Conservation (phyloP, 768 basidiomycete species). For the Fistulinella prunicolor region DNA sequence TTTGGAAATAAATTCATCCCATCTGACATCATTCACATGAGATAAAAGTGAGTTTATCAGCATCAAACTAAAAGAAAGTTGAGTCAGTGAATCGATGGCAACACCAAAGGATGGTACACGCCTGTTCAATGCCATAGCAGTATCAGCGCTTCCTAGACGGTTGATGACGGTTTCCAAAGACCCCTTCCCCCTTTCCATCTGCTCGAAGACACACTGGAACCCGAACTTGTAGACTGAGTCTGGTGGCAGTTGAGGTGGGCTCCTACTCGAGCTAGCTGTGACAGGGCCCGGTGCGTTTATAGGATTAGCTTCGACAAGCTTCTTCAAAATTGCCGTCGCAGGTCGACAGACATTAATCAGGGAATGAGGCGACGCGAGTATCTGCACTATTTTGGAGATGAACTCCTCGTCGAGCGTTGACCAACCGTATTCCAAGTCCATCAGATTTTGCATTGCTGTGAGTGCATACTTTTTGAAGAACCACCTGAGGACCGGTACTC, state of each 20-base stretch:
- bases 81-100: conserved; percentile 3
- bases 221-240: conserved; percentile 82
- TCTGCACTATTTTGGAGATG: conserved; percentile 74
- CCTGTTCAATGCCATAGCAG: conserved; percentile 84
- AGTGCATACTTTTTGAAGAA: conserved; percentile 64
- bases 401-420: conserved; percentile 66
- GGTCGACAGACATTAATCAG: conserved; percentile 90
- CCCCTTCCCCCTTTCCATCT: conserved; percentile 70
- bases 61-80: conserved; percentile 63
- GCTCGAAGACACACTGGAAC: conserved; percentile 78
- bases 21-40: conserved; percentile 72
- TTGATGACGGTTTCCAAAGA: conserved; percentile 81
- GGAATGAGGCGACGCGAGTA: conserved; percentile 69
- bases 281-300: conserved; percentile 58
- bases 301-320: conserved; percentile 85
- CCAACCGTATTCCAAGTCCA: conserved; percentile 88
- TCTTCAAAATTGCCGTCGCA: conserved; percentile 86
- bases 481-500: conserved; percentile 5
- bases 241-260: conserved; percentile 49
- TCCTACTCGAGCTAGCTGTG: conserved; percentile 58
- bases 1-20: conserved; percentile 76
- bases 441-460: conserved; percentile 80
- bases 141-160: conserved; percentile 77
- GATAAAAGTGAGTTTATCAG: conserved; percentile 82
- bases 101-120: conserved; percentile 22